Conservation (phyloP, 257 asterid species). For the Salvia hispanica region DNA sequence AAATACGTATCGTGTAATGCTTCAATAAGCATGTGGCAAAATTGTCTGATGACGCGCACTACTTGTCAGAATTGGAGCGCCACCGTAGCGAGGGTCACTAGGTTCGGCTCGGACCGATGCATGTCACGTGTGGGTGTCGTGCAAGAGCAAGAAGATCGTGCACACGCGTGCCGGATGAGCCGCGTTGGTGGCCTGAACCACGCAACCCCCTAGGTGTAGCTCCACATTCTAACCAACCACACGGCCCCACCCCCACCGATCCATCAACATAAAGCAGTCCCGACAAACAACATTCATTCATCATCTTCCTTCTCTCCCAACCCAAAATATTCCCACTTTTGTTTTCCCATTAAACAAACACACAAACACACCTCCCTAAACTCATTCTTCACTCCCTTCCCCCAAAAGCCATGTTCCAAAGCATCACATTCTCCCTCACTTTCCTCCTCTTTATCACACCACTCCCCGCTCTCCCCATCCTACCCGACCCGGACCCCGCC, state of each 20-base stretch:
- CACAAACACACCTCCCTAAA: conserved; percentile 10
- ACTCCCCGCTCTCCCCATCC: conserved; percentile 47
- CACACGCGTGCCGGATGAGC: too few relatives aligned
- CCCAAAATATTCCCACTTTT: conserved; percentile 20
- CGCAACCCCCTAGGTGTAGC: too few relatives aligned
- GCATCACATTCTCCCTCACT: conserved; percentile 34
- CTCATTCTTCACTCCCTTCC: conserved; percentile 26
- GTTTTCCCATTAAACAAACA: conserved; percentile 22
- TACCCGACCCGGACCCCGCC: conserved; percentile 66
- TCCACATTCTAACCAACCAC: too few relatives aligned
- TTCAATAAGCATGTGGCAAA: too few relatives aligned
- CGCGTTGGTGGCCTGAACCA: too few relatives aligned
- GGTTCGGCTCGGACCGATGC: too few relatives aligned
- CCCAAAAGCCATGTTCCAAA: conserved; percentile 52
- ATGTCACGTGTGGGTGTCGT: too few relatives aligned
- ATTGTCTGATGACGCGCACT: too few relatives aligned
- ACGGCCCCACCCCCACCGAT: background rate
- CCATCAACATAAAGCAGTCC: conserved; percentile 8
- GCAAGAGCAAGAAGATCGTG: too few relatives aligned
- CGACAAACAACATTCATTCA: background rate
- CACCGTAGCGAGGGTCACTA: too few relatives aligned
- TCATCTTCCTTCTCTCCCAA: background rate
- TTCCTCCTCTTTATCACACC: conserved; percentile 43
- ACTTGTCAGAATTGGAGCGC: too few relatives aligned
- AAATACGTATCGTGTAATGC: too few relatives aligned